Conservation (phyloP, 768 basidiomycete species). For the Phylloporus rhodoxanthus region DNA sequence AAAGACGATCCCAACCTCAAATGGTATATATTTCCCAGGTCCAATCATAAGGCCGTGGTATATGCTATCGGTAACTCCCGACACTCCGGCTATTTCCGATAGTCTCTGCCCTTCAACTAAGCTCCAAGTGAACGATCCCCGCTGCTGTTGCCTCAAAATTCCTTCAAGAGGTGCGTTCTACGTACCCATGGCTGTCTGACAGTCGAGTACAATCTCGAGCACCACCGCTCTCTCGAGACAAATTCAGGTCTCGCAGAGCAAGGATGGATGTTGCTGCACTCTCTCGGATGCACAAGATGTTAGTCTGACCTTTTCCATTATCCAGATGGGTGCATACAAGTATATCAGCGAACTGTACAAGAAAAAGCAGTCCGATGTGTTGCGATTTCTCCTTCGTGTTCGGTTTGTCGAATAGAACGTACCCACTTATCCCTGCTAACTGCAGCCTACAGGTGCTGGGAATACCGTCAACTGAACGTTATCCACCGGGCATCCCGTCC, state of each 20-base stretch:
- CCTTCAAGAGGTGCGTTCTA: constrained; percentile 27
- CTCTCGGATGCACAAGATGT: constrained; percentile 11
- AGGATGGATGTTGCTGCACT: constrained; percentile 21
- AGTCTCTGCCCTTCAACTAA: not conserved
- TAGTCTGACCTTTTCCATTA: constrained; percentile 16
- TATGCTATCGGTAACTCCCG: not conserved
- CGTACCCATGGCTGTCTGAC: not conserved
- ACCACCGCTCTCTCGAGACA: constrained; percentile 6
- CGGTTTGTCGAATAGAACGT: constrained; percentile 46
- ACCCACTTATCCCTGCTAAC: constrained; percentile 3
- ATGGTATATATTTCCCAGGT: not conserved
- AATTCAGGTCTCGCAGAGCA: constrained; percentile 3
- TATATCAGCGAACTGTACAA: constrained; percentile 97
- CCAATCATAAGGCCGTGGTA: no score
- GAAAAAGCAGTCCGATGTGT: constrained; percentile 96
- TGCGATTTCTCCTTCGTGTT: constrained; percentile 96
- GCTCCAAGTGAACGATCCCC: not conserved
- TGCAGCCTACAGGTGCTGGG: constrained; percentile 71
- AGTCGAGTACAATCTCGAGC: not conserved
- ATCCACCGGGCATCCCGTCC: constrained; percentile 98
- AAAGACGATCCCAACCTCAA: not conserved
- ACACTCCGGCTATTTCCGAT: constrained; percentile 16
- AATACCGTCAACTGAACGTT: constrained; percentile 96
- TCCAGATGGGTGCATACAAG: constrained; percentile 89
- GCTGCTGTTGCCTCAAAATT: constrained; percentile 17